These are phyloP conservation scores for Entelexis sorbosivorans DNA, from an alignment of 1,139 yeast genomes.

Conservation along the genomic window DNA sequence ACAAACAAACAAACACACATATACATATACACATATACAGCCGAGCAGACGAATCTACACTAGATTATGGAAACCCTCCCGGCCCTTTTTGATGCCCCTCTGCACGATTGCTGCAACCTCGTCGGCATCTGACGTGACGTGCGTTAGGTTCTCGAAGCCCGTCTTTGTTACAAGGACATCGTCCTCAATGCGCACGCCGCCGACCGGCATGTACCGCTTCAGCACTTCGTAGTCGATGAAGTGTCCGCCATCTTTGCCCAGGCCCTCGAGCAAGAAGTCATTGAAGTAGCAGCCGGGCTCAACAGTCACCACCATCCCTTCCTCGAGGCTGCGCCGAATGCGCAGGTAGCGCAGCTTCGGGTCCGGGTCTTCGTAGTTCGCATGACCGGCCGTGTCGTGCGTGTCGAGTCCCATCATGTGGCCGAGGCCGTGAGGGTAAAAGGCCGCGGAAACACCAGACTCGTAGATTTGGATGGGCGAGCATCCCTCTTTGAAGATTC, in stretches of 20 bases:
- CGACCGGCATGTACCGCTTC: constrained; percentile 72
- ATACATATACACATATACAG: too few relatives aligned
- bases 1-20: background rate
- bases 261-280: constrained; percentile 53
- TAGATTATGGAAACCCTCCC: constrained; percentile 12
- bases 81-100: constrained; percentile 39
- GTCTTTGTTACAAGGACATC: constrained; percentile 65
- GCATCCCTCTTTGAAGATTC: constrained; percentile 56
- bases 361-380: constrained; percentile 75
- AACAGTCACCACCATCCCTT: constrained; percentile 81
- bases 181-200: constrained; percentile 95
- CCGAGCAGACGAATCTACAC: constrained; percentile 2
- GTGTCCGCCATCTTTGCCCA: constrained; percentile 40
- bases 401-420: constrained; percentile 91
- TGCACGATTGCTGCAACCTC: constrained; percentile 70
- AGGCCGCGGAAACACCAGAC: constrained; percentile 61
- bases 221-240: constrained; percentile 57
- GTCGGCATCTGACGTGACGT: constrained; percentile 70
- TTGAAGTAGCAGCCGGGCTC: constrained; percentile 95
- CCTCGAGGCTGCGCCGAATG: constrained; percentile 58
- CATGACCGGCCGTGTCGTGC: constrained; percentile 85
- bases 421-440: constrained; percentile 93
- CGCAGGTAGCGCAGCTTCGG: constrained; percentile 67
- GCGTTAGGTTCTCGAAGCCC: constrained; percentile 74
- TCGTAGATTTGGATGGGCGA: constrained; percentile 55